Conservation (phyloP, 352 stramenopile species). For the Elongisporangium anandrum region DNA sequence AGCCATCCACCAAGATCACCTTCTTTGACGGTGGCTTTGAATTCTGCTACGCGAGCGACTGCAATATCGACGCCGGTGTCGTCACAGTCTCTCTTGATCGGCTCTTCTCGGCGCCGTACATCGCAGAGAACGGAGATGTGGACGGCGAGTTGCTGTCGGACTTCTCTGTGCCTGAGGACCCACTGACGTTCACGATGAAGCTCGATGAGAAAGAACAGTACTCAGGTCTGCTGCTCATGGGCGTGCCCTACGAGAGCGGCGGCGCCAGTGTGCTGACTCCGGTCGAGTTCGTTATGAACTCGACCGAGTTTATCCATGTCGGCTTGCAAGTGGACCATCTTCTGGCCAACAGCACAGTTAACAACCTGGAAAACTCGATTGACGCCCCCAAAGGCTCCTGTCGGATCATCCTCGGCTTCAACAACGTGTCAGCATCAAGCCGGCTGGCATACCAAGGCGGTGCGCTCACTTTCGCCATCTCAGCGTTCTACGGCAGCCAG, state of each 20-base stretch:
- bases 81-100: slow-evolving; percentile 13
- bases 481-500: slow-evolving; percentile 6
- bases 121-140: background rate
- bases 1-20: slow-evolving; percentile 1
- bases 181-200: background rate
- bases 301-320: too few relatives aligned
- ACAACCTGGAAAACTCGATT: background rate
- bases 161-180: background rate
- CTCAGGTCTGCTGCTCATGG: too few relatives aligned
- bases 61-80: slow-evolving; percentile 9
- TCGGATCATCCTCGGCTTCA: background rate
- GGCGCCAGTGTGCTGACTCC: too few relatives aligned
- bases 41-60: slow-evolving; percentile 9
- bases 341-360: background rate
- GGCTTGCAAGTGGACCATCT: background rate
- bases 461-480: slow-evolving; percentile 13
- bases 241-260: too few relatives aligned
- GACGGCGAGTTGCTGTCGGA: background rate
- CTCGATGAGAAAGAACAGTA: too few relatives aligned
- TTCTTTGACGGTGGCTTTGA: slow-evolving; percentile 14
- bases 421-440: background rate
- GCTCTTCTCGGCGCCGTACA: background rate
- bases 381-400: background rate
- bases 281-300: too few relatives aligned
- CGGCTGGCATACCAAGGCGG: background rate